Evolutionary conservation across 2,329 filamentous ascomycete genomes (phyloP).

Genomic region (Penicillium decumbens): DNA sequence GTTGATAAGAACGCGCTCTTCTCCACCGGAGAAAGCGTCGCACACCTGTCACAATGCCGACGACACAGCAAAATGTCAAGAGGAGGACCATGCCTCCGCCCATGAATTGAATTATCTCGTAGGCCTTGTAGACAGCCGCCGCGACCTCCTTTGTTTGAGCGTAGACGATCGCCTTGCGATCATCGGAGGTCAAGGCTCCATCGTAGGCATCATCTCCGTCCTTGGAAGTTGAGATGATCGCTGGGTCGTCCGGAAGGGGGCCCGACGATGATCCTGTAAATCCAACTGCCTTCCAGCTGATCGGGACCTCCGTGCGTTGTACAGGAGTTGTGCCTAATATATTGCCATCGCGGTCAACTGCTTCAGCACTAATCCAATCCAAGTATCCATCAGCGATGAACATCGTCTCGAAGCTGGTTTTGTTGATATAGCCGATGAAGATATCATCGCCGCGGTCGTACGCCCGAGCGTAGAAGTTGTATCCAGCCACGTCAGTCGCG

Average conservation of each 20-base stretch:
- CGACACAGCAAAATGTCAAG: conserved; percentile 15
- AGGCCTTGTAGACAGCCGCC: conserved; percentile 22
- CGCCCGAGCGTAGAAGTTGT: conserved; percentile 29
- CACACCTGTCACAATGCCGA: conserved; percentile 17
- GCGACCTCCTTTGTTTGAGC: conserved; percentile 16
- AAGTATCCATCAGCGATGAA: conserved; percentile 29
- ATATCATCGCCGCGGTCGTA: conserved; percentile 21
- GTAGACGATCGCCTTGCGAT: conserved; percentile 4
- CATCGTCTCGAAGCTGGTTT: conserved; percentile 37
- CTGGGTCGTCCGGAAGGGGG: conserved; percentile 23
- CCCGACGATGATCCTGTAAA: conserved; percentile 12
- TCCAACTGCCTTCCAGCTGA: conserved; percentile 23
- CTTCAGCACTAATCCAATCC: conserved; percentile 31
- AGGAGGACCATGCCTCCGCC: conserved; percentile 24
- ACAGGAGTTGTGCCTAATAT: conserved; percentile 19
- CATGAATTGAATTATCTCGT: conserved; percentile 24
- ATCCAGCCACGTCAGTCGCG: conserved; percentile 32
- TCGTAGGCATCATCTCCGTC: not conserved
- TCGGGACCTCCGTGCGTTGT: conserved; percentile 18
- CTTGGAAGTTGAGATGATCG: not conserved
- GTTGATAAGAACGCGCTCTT: conserved; percentile 21
- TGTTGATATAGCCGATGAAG: conserved; percentile 28
- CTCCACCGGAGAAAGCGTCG: conserved; percentile 18
- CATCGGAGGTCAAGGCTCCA: not conserved
- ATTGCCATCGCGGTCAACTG: conserved; percentile 24